Conservation (phyloP, 106 monocot species). For the Posidonia australis region DNA sequence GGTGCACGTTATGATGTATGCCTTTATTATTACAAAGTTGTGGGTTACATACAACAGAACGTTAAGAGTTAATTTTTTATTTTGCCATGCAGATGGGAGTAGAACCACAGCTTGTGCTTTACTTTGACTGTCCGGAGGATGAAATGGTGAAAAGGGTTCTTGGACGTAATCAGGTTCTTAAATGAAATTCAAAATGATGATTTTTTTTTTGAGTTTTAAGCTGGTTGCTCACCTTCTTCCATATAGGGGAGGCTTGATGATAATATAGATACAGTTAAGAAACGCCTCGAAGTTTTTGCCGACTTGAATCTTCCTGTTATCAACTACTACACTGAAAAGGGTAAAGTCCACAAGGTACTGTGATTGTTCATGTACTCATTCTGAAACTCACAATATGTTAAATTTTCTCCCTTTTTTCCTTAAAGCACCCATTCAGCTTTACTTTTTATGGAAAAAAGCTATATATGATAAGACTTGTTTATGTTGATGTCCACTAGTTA, state of each 20-base stretch:
- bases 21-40: background rate
- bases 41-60: background rate
- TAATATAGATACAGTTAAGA: slow-evolving; percentile 85
- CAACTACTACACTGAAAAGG: slow-evolving; percentile 57
- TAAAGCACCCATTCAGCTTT: background rate
- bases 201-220: background rate
- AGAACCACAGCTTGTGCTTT: slow-evolving; percentile 82
- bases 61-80: background rate
- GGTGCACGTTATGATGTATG: too few species aligned
- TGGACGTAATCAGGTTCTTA: slow-evolving; percentile 69
- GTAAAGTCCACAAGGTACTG: slow-evolving; percentile 76
- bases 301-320: slow-evolving; percentile 75
- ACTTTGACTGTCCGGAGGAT: slow-evolving; percentile 81
- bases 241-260: slow-evolving; percentile 89
- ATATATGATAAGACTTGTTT: too few species aligned
- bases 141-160: slow-evolving; percentile 93
- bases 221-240: background rate
- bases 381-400: background rate
- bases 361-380: background rate
- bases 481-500: too few species aligned
- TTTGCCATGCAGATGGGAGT: slow-evolving; percentile 48
- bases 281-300: slow-evolving; percentile 66
- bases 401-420: background rate
- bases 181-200: background rate
- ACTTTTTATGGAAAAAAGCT: too few species aligned